Evolutionary conservation across 2,329 filamentous ascomycete genomes (phyloP), one percentile per base, ranked within the genome.

Genomic region (Cyclaneusma minus): DNA sequence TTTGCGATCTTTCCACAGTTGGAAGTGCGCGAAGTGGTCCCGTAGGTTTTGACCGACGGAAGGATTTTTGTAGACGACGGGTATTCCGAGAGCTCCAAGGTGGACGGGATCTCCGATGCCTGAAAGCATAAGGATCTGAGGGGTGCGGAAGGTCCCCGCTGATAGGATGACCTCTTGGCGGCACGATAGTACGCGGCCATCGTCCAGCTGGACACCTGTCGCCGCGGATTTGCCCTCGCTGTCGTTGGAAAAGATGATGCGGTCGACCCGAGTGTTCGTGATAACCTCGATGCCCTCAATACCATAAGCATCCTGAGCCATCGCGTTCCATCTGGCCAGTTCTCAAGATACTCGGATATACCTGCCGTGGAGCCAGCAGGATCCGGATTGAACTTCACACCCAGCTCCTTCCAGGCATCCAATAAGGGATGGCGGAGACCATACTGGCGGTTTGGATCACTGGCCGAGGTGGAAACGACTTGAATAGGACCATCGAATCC

Each of bases 391-490:
- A 32, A 27, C 6, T 33, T 14, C 1, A 52, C 35, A 5, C 52
- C 52, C 6, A 44, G n/a, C 4, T 43, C 39, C 6, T 40, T 35
- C 56, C 56, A 62, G 4, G 54, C 50, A 7, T 39, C 35, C 11
- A 42, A 39, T 1, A 56, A 33, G 0, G 42, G 35, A 2, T 52
- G 45, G 5, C 48, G 41, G 1, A 62, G 40, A 0, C 50, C 52
- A 24, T 56, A 60, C 2, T 32, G 39, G 14, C 58, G 50, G 14
- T 41, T 42, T 4, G 45, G 35, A 4, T 39, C 39, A 4, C 35
- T 38, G n/a, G 49, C 35, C 2, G 45, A 46, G 9, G 36, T 23
- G 3, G 29, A 27, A n/a, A 22, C 39, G 12, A 53, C 36, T 3
- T 42, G 27, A 6, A 55, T 47, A 2, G 44, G 41, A 3, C 48